Evolutionary conservation across 495 filamentous ascomycete species (phyloP).

Genomic region (Pseudevernia furfuracea): DNA sequence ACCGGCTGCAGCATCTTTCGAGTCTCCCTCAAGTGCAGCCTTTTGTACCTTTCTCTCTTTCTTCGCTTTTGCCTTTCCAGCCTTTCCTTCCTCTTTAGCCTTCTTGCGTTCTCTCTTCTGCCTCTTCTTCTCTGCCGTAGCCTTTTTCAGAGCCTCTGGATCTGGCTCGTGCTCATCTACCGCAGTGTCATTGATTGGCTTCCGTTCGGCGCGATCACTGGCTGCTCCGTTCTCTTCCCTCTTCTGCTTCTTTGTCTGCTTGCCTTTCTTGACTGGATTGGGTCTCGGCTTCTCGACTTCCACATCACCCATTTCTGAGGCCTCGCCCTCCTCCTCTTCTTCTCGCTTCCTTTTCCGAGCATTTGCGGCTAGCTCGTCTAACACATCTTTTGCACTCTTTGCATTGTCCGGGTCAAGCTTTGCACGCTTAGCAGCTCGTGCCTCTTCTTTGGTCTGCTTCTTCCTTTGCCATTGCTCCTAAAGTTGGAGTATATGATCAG

Average conservation of each 20-base stretch:
- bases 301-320: constrained; percentile 35
- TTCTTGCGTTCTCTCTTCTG: constrained; percentile 47
- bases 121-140: constrained; percentile 36
- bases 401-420: constrained; percentile 80
- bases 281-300: constrained; percentile 42
- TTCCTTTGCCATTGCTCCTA: constrained; percentile 81
- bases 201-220: neutral
- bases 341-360: constrained; percentile 57
- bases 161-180: neutral
- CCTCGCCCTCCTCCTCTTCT: constrained; percentile 42
- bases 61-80: constrained; percentile 41
- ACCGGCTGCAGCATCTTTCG: constrained; percentile 2
- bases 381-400: constrained; percentile 74
- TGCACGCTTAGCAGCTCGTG: constrained; percentile 64
- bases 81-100: constrained; percentile 38
- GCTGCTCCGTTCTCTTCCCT: constrained; percentile 28
- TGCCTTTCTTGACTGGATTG: constrained; percentile 30
- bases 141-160: constrained; percentile 9
- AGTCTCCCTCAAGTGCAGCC: constrained; percentile 13
- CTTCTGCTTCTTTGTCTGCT: constrained; percentile 42
- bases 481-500: constrained; percentile 18
- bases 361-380: constrained; percentile 62
- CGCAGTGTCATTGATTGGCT: neutral
- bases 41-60: constrained; percentile 37
- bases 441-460: constrained; percentile 80